These are phyloP conservation scores for Coccomyxa sp. DNA, from an alignment of 139 green algal genomes.

Conservation along the genomic window DNA sequence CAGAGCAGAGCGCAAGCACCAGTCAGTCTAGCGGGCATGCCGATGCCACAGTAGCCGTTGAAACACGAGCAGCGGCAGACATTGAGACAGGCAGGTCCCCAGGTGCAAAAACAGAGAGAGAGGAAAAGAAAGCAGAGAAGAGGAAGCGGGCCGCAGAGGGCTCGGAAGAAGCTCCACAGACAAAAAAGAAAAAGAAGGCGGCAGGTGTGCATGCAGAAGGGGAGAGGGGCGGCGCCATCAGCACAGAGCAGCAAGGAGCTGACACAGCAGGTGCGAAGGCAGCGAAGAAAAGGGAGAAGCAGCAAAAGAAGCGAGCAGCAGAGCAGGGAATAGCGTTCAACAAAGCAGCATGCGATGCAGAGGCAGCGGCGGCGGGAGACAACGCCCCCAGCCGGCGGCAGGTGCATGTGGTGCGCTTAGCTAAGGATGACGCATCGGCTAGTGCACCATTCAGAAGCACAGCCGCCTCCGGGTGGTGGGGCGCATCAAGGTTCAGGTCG, in stretches of 20 bases:
- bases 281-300: not conserved
- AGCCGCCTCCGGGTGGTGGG: conserved; percentile 64
- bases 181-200: not conserved
- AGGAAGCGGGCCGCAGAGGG: too few relatives aligned
- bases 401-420: too few relatives aligned
- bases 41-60: not conserved
- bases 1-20: too few relatives aligned
- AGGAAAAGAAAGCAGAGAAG: not conserved
- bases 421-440: too few relatives aligned
- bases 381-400: not conserved
- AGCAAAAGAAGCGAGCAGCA: conserved; percentile 10
- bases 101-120: not conserved
- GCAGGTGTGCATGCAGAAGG: not conserved
- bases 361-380: conserved; percentile 1
- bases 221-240: not conserved
- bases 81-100: not conserved
- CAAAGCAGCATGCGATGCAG: not conserved
- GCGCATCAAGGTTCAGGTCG: conserved; percentile 55
- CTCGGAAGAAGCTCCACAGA: not conserved
- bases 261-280: not conserved
- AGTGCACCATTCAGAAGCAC: not conserved
- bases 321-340: conserved; percentile 1
- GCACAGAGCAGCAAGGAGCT: conserved; percentile 7
- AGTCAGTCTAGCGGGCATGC: not conserved
- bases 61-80: not conserved